A percentile compares a stretch with the other conserved stretches of the same genome.
Evolutionary conservation across 2,329 filamentous ascomycete genomes (phyloP).

Genomic region (Penicillium polonicum): DNA sequence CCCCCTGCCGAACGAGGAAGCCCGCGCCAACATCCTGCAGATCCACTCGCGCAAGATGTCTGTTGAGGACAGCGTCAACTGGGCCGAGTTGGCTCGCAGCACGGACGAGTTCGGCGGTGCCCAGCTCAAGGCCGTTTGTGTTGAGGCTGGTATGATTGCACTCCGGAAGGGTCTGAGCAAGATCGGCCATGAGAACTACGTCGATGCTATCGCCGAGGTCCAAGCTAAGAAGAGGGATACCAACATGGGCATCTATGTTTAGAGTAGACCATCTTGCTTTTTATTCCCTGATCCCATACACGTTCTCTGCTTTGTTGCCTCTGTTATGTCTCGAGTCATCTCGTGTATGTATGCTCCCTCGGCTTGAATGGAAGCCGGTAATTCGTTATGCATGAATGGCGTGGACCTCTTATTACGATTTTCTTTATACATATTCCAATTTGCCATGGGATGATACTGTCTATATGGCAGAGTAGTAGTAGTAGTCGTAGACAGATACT

Average conservation of each 20-base stretch:
- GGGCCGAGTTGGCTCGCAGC: slow-evolving; percentile 89
- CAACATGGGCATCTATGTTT: slow-evolving; percentile 48
- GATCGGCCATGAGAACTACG: slow-evolving; percentile 97
- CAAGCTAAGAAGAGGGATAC: slow-evolving; percentile 85
- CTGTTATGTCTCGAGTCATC: slow-evolving; percentile 13
- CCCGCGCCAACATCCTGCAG: slow-evolving; percentile 91
- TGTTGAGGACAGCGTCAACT: slow-evolving; percentile 89
- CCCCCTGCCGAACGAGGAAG: slow-evolving; percentile 95
- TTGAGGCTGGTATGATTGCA: slow-evolving; percentile 99
- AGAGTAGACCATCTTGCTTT: slow-evolving; percentile 16
- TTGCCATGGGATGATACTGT: background rate
- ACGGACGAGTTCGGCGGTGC: slow-evolving; percentile 98
- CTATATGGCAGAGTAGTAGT: background rate
- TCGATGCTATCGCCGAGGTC: slow-evolving; percentile 96
- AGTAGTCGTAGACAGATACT: background rate
- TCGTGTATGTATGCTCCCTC: slow-evolving; percentile 21
- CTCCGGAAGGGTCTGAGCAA: slow-evolving; percentile 91
- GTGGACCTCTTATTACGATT: background rate
- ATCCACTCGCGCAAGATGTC: slow-evolving; percentile 99
- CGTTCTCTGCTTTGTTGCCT: background rate
- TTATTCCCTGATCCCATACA: slow-evolving; percentile 9
- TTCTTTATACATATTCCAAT: background rate
- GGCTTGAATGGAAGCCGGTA: slow-evolving; percentile 18
- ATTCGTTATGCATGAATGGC: slow-evolving; percentile 21
- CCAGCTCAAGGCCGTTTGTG: slow-evolving; percentile 96